Evolutionary conservation across 1,139 yeast genomes (phyloP).

Genomic region (Diutina ranongensis): DNA sequence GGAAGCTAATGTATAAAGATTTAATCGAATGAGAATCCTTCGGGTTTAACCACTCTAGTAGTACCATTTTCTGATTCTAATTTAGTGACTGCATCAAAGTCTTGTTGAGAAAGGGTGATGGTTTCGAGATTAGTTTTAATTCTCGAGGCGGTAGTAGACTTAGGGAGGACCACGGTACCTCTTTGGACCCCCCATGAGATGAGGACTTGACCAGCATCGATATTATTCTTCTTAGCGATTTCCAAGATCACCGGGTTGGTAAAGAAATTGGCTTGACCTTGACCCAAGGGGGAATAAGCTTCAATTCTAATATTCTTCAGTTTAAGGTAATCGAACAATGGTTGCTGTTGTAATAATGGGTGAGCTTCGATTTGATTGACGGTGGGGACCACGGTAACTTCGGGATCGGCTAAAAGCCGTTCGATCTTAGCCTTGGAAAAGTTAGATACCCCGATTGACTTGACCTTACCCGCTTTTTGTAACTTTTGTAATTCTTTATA

Average conservation of each 20-base stretch:
- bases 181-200: constrained; percentile 66
- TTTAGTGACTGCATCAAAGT: not conserved
- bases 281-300: constrained; percentile 77
- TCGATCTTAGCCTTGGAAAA: not conserved
- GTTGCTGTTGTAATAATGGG: constrained; percentile 62
- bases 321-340: constrained; percentile 43
- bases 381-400: constrained; percentile 33
- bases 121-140: constrained; percentile 45
- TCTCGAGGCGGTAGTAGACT: constrained; percentile 52
- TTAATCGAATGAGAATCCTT: not conserved
- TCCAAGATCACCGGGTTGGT: constrained; percentile 33
- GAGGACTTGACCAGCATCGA: constrained; percentile 48
- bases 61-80: not conserved
- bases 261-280: constrained; percentile 55
- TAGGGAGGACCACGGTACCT: constrained; percentile 66
- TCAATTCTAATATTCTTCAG: constrained; percentile 47
- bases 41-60: not conserved
- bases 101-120: constrained; percentile 29
- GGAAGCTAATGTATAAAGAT: not conserved
- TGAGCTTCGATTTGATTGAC: constrained; percentile 68
- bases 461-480: not conserved
- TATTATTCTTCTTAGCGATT: constrained; percentile 45
- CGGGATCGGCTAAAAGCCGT: not conserved
- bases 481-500: constrained; percentile 11
- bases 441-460: constrained; percentile 4